phyloP scores from a whole-genome alignment of 2,329 filamentous ascomycete genomes.

The Curvularia lunata region DNA sequence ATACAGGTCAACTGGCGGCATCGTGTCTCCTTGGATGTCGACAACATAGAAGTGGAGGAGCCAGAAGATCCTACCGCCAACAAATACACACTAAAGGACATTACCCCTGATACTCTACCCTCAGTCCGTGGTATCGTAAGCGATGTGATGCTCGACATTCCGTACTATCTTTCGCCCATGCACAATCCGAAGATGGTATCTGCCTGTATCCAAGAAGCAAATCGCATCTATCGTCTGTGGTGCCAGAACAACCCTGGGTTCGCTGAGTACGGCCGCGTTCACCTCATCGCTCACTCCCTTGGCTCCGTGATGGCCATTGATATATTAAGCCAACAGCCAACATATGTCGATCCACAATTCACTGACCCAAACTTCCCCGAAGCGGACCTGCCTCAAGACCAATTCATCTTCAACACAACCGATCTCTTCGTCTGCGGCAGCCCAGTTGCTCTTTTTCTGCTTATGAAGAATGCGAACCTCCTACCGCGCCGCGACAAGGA shows the following conservation, averaged over 20 bases:
- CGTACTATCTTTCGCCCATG: constrained; percentile 89
- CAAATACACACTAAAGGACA: constrained; percentile 77
- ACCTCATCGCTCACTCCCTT: constrained; percentile 90
- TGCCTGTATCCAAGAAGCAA: constrained; percentile 87
- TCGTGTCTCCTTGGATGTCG: constrained; percentile 84
- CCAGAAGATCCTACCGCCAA: constrained; percentile 65
- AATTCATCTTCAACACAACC: constrained; percentile 89
- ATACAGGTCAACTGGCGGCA: constrained; percentile 85
- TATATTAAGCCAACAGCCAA: constrained; percentile 88
- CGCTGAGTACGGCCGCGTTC: constrained; percentile 78
- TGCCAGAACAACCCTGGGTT: constrained; percentile 93
- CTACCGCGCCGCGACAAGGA: constrained; percentile 75
- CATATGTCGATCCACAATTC: constrained; percentile 60
- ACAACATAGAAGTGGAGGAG: constrained; percentile 59
- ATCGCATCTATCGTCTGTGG: constrained; percentile 95
- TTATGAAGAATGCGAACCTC: constrained; percentile 76
- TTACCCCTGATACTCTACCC: constrained; percentile 88
- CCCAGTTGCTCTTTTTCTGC: constrained; percentile 88
- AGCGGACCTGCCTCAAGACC: constrained; percentile 57
- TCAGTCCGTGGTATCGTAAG: constrained; percentile 91
- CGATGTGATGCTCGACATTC: constrained; percentile 98
- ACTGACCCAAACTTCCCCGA: constrained; percentile 46
- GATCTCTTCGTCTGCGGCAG: constrained; percentile 91
- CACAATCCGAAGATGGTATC: constrained; percentile 95
- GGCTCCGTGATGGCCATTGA: constrained; percentile 95